Evolutionary conservation across 106 monocot genomes (phyloP).

Genomic region (Acorus gramineus): DNA sequence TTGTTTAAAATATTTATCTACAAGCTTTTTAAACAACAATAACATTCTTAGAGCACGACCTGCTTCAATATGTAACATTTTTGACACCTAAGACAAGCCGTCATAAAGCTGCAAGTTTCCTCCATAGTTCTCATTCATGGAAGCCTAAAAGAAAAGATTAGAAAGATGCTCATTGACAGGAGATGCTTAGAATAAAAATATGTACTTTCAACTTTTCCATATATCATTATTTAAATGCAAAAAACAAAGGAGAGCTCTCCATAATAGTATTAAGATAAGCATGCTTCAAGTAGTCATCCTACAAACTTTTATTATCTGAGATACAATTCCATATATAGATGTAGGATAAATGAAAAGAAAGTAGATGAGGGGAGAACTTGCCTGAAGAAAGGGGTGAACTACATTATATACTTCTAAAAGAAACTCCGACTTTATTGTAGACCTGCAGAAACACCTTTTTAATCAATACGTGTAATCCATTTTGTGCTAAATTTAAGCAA

Average conservation of each 20-base stretch:
- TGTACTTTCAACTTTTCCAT: not conserved
- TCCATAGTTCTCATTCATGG: not conserved
- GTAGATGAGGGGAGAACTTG: not conserved
- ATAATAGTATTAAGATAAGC: too few relatives aligned
- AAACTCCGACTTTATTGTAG: constrained; percentile 37
- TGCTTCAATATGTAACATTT: too few relatives aligned
- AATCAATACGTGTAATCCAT: not conserved
- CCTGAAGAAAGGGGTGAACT: constrained; percentile 55
- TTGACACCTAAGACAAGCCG: not conserved
- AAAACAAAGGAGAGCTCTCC: too few relatives aligned
- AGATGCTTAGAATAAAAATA: not conserved
- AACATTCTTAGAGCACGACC: too few relatives aligned
- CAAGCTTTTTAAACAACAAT: too few relatives aligned
- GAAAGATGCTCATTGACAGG: not conserved
- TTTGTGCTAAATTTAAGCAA: not conserved
- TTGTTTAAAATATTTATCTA: too few relatives aligned
- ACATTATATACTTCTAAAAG: constrained; percentile 30
- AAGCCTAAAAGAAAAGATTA: not conserved
- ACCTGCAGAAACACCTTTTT: constrained; percentile 23
- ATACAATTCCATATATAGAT: not conserved
- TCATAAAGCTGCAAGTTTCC: not conserved
- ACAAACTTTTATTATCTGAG: not conserved
- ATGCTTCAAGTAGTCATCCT: not conserved
- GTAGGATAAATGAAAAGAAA: too few relatives aligned
- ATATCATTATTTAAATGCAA: not conserved